Evolutionary conservation across 2,329 filamentous ascomycete genomes (phyloP).

Genomic region (Botrytis tulipae): DNA sequence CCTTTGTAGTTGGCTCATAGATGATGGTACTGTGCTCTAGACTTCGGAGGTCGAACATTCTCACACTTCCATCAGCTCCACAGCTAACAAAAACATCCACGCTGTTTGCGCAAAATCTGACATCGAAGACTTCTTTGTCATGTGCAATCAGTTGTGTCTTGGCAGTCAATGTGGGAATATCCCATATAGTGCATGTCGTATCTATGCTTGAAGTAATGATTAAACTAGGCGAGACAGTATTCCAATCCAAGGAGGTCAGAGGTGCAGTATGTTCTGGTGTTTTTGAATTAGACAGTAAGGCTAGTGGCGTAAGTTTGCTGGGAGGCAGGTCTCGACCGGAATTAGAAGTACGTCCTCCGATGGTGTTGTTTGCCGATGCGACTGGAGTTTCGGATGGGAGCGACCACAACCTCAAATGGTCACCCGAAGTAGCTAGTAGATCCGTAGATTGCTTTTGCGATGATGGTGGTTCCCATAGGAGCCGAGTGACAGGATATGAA

Average conservation of each 20-base stretch:
- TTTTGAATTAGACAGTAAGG: conserved; percentile 94
- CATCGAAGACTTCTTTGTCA: conserved; percentile 98
- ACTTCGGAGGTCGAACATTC: conserved; percentile 97
- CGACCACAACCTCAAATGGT: conserved; percentile 92
- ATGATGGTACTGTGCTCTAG: conserved; percentile 98
- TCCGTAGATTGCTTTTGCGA: conserved; percentile 95
- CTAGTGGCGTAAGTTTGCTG: conserved; percentile 86
- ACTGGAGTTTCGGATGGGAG: conserved; percentile 67
- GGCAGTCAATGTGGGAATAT: conserved; percentile 94
- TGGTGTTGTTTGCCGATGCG: conserved; percentile 59
- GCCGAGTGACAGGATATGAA: conserved; percentile 92
- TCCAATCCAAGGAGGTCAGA: conserved; percentile 96
- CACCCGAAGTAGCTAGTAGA: conserved; percentile 88
- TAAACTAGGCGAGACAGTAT: conserved; percentile 90
- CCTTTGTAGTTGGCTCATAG: conserved; percentile 92
- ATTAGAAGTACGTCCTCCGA: conserved; percentile 59
- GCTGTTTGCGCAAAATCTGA: conserved; percentile 95
- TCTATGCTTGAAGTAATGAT: conserved; percentile 99
- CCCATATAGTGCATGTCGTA: conserved; percentile 99
- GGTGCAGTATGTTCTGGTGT: conserved; percentile 97
- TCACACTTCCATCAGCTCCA: conserved; percentile 93
- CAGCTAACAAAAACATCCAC: conserved; percentile 99
- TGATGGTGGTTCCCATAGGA: conserved; percentile 94
- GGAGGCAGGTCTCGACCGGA: conserved; percentile 56
- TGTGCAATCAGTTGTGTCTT: conserved; percentile 98